These are phyloP conservation scores for Phoma herbarum DNA, from an alignment of 2,329 filamentous ascomycete species.

Conservation along the genomic window DNA sequence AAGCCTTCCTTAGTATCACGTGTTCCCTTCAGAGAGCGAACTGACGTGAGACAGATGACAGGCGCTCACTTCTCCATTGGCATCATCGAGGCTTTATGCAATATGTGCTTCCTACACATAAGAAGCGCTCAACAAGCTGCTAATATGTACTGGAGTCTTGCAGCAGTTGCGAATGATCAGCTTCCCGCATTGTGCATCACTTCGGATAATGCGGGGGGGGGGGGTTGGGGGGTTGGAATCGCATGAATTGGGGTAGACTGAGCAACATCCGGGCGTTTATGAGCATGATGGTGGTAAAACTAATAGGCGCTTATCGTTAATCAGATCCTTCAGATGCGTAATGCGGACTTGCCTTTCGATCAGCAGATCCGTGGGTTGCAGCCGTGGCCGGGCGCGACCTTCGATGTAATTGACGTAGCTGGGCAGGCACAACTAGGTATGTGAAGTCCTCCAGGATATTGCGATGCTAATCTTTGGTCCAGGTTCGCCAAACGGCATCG, in stretches of 20 bases:
- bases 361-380: slow-evolving; percentile 1
- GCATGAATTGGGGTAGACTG: slow-evolving; percentile 8
- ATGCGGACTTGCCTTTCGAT: background rate
- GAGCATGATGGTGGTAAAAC: slow-evolving; percentile 18
- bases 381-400: slow-evolving; percentile 19
- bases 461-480: background rate
- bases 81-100: slow-evolving; percentile 15
- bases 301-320: slow-evolving; percentile 17
- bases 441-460: background rate
- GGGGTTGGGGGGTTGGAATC: slow-evolving; percentile 30
- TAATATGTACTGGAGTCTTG: slow-evolving; percentile 5
- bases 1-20: no score
- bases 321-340: slow-evolving; percentile 10
- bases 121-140: slow-evolving; percentile 10
- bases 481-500: slow-evolving; percentile 22
- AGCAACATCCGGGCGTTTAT: slow-evolving; percentile 23
- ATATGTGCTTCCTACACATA: slow-evolving; percentile 16
- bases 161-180: slow-evolving; percentile 1
- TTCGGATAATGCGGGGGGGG: slow-evolving; percentile 33
- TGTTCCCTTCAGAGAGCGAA: no score
- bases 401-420: slow-evolving; percentile 5
- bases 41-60: slow-evolving; percentile 12
- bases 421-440: slow-evolving; percentile 18
- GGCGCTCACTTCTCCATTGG: slow-evolving; percentile 21
- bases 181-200: slow-evolving; percentile 23